Percentiles rank a stretch among this genome's conserved stretches.
These are phyloP conservation scores for Sporothrix inflata DNA, from an alignment of 2,329 filamentous ascomycete genomes.

Conservation along the genomic window DNA sequence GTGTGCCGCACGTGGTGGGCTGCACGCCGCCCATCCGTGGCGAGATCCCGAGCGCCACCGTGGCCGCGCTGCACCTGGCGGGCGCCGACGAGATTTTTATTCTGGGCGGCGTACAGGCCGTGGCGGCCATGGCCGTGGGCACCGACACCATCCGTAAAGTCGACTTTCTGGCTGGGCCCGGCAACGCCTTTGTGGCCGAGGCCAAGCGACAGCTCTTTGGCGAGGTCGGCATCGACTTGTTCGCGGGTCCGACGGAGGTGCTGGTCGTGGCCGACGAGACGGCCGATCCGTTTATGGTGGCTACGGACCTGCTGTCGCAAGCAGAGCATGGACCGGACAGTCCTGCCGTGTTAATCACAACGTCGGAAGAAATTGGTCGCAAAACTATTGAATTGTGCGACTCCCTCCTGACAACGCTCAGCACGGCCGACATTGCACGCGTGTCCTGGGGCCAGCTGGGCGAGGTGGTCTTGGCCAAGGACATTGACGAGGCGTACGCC, in stretches of 20 bases:
- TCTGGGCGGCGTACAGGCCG: constrained; percentile 58
- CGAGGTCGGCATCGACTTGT: constrained; percentile 57
- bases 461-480: constrained; percentile 50
- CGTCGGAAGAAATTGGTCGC: constrained; percentile 44
- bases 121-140: constrained; percentile 63
- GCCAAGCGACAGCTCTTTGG: constrained; percentile 58
- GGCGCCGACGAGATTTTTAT: constrained; percentile 56
- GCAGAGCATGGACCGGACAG: constrained; percentile 58
- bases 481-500: constrained; percentile 47
- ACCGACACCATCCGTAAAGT: constrained; percentile 59
- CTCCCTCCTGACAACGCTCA: constrained; percentile 45
- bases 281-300: constrained; percentile 51
- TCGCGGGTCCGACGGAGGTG: constrained; percentile 58
- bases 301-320: constrained; percentile 52
- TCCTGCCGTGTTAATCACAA: constrained; percentile 55
- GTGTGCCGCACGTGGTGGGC: constrained; percentile 53
- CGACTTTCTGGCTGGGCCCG: constrained; percentile 58
- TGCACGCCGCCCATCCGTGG: constrained; percentile 57
- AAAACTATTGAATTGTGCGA: constrained; percentile 46
- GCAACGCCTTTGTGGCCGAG: constrained; percentile 59
- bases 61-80: constrained; percentile 55
- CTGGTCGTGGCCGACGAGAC: constrained; percentile 53
- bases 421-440: constrained; percentile 49
- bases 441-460: constrained; percentile 51
- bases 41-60: constrained; percentile 51